Evolutionary conservation across 2,329 filamentous ascomycete species (phyloP).

Genomic region (Paecilomyces fulvus): DNA sequence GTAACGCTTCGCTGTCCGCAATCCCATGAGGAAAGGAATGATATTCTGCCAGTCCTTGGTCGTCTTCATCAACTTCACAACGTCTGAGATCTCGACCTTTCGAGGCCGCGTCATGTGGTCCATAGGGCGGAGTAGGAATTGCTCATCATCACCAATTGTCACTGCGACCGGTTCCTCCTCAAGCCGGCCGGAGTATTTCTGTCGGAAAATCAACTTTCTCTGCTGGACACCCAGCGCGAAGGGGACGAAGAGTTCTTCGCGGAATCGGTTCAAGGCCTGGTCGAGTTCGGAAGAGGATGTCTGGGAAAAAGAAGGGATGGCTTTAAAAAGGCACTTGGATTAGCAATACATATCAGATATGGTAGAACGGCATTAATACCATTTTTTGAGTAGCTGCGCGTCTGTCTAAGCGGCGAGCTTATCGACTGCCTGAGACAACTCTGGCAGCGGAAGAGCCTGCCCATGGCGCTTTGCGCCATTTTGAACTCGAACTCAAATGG

Average conservation of each 20-base stretch:
- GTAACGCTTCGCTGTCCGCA: slow-evolving; percentile 21
- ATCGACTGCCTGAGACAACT: slow-evolving; percentile 24
- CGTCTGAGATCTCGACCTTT: slow-evolving; percentile 21
- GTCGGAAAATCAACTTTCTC: slow-evolving; percentile 31
- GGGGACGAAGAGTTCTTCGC: slow-evolving; percentile 38
- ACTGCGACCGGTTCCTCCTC: slow-evolving; percentile 33
- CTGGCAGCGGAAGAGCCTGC: slow-evolving; percentile 30
- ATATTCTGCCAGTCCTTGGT: slow-evolving; percentile 35
- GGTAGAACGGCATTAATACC: slow-evolving; percentile 11
- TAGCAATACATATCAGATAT: slow-evolving; percentile 1
- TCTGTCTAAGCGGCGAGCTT: slow-evolving; percentile 20
- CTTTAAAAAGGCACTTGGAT: slow-evolving; percentile 9
- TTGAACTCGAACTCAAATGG: slow-evolving; percentile 1
- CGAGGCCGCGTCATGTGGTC: slow-evolving; percentile 23
- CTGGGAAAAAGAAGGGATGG: slow-evolving; percentile 31
- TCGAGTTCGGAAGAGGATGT: slow-evolving; percentile 34
- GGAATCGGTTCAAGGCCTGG: slow-evolving; percentile 31
- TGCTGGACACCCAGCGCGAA: slow-evolving; percentile 29
- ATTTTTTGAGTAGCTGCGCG: slow-evolving; percentile 23
- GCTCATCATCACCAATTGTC: slow-evolving; percentile 30
- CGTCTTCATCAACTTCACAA: slow-evolving; percentile 28
- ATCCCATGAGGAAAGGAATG: slow-evolving; percentile 30
- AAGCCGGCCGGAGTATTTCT: slow-evolving; percentile 26
- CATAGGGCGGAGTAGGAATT: slow-evolving; percentile 30
- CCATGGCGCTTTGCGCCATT: slow-evolving; percentile 33